Conservation (phyloP, 1,284 basidiomycete genomes). For the Hymenochaete sp. region DNA sequence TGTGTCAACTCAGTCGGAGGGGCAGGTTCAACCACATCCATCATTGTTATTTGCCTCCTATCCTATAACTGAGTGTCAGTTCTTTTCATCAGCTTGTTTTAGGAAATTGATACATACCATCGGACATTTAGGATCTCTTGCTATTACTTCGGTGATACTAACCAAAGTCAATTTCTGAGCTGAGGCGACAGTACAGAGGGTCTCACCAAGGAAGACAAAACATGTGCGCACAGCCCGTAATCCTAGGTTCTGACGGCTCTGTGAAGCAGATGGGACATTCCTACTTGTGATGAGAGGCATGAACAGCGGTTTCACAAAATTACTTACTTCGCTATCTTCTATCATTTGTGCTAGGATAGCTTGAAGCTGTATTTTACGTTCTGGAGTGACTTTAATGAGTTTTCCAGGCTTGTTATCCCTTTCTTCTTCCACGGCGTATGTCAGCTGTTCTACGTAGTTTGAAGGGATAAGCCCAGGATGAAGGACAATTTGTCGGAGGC, state of each 20-base stretch:
- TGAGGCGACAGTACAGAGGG: background rate
- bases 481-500: conserved; percentile 78
- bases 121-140: conserved; percentile 66
- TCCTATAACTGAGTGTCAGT: conserved; percentile 39
- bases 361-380: conserved; percentile 52
- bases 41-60: conserved; percentile 52
- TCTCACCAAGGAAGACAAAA: conserved; percentile 69
- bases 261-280: conserved; percentile 79
- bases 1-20: conserved; percentile 62
- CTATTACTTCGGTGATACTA: conserved; percentile 62
- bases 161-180: conserved; percentile 4
- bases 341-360: conserved; percentile 55
- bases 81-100: background rate
- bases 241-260: conserved; percentile 58
- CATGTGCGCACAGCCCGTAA: conserved; percentile 70
- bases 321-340: conserved; percentile 56
- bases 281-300: background rate
- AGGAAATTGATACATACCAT: conserved; percentile 44
- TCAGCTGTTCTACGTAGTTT: conserved; percentile 67
- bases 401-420: conserved; percentile 22
- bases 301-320: background rate
- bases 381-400: conserved; percentile 36
- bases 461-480: conserved; percentile 72
- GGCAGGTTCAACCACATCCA: conserved; percentile 61
- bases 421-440: conserved; percentile 30